Conservation (phyloP, 2,329 filamentous ascomycete genomes). For the Huntiella omanensis region DNA sequence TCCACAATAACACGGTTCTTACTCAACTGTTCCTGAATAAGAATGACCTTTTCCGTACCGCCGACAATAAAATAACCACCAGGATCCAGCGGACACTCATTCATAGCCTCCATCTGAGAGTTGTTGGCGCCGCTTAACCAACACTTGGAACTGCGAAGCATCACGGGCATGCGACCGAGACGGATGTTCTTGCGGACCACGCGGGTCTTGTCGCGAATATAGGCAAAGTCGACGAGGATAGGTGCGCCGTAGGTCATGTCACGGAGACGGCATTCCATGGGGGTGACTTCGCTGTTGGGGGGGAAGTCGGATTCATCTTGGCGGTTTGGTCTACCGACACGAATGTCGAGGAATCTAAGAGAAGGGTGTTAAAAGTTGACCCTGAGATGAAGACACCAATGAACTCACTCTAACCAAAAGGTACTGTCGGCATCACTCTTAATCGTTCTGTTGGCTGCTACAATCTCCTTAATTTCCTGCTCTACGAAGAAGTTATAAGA, state of each 20-base stretch:
- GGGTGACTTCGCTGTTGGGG: slow-evolving; percentile 59
- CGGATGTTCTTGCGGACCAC: slow-evolving; percentile 58
- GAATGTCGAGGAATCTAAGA: slow-evolving; percentile 60
- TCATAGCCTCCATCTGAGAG: slow-evolving; percentile 73
- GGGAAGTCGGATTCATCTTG: slow-evolving; percentile 55
- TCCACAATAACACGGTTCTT: slow-evolving; percentile 99
- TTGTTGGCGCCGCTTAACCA: slow-evolving; percentile 70
- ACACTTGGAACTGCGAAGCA: slow-evolving; percentile 92
- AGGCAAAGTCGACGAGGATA: slow-evolving; percentile 81
- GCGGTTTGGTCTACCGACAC: slow-evolving; percentile 64
- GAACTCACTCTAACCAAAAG: slow-evolving; percentile 59
- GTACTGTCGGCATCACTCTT: slow-evolving; percentile 81
- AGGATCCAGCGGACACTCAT: slow-evolving; percentile 89
- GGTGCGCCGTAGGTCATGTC: slow-evolving; percentile 98
- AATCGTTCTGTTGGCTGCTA: slow-evolving; percentile 74
- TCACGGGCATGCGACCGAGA: slow-evolving; percentile 84
- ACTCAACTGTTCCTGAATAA: slow-evolving; percentile 95
- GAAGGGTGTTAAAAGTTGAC: background rate
- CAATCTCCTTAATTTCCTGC: slow-evolving; percentile 90
- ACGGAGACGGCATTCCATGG: slow-evolving; percentile 87
- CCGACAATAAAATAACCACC: slow-evolving; percentile 97
- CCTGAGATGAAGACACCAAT: background rate
- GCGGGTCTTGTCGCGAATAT: slow-evolving; percentile 61
- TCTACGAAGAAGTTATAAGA: slow-evolving; percentile 98
- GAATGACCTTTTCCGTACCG: slow-evolving; percentile 94